Conservation (phyloP, 2,329 filamentous ascomycete genomes). For the Diaporthe sp. region DNA sequence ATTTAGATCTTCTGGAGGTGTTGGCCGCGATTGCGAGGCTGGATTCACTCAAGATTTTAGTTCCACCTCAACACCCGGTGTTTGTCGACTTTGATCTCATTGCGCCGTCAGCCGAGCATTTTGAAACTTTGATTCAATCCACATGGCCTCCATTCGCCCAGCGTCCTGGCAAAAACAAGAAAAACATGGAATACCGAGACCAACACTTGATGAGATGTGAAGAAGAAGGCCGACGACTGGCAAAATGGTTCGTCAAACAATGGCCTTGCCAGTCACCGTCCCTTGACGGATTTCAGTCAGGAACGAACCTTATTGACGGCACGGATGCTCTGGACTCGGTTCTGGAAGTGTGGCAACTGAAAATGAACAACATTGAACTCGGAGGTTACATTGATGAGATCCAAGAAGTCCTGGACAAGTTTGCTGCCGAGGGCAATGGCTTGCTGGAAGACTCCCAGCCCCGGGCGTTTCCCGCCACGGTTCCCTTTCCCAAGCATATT, state of each 20-base stretch:
- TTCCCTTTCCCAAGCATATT: not conserved
- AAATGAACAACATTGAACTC: slow-evolving; percentile 60
- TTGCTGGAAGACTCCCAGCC: not conserved
- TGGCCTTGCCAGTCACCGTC: slow-evolving; percentile 55
- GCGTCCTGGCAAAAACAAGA: not conserved
- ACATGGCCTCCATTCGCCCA: not conserved
- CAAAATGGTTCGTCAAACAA: slow-evolving; percentile 52
- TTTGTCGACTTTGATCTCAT: slow-evolving; percentile 19
- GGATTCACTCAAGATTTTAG: not conserved
- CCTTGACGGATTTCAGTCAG: slow-evolving; percentile 40
- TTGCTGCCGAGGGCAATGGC: not conserved
- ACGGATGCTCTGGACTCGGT: slow-evolving; percentile 51
- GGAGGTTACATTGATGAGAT: slow-evolving; percentile 54
- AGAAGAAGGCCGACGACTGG: slow-evolving; percentile 42
- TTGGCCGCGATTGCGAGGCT: slow-evolving; percentile 10
- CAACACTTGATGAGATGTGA: not conserved
- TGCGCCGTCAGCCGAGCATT: not conserved
- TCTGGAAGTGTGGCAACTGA: slow-evolving; percentile 56
- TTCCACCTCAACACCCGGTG: slow-evolving; percentile 7
- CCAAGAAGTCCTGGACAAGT: slow-evolving; percentile 50
- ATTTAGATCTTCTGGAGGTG: not conserved
- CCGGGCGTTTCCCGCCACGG: fast-evolving
- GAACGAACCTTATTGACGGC: slow-evolving; percentile 48
- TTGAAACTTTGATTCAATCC: not conserved
- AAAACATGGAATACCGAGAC: not conserved